Conservation (phyloP, 257 asterid genomes). For the Linaria vulgaris region DNA sequence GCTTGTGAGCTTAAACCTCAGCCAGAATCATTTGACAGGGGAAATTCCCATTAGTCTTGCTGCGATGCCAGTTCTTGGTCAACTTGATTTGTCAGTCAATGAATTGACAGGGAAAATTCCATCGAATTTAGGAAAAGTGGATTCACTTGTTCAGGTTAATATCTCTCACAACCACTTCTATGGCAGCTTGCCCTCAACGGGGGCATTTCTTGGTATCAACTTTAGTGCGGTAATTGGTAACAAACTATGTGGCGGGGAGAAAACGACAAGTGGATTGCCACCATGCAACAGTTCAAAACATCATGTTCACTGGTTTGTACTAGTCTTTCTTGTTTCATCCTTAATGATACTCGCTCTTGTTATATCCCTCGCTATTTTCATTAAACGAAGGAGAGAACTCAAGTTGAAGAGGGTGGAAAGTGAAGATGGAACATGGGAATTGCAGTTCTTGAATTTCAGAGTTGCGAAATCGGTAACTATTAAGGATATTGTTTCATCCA, state of each 20-base stretch:
- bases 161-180: conserved; percentile 65
- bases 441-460: conserved; percentile 46
- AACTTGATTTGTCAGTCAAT: conserved; percentile 69
- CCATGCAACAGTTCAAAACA: conserved; percentile 43
- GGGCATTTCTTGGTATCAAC: conserved; percentile 69
- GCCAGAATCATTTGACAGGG: conserved; percentile 57
- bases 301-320: conserved; percentile 51
- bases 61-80: conserved; percentile 72
- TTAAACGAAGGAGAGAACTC: conserved; percentile 22
- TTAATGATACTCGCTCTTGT: conserved; percentile 33
- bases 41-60: conserved; percentile 58
- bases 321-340: conserved; percentile 42
- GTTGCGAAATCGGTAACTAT: conserved; percentile 38
- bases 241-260: conserved; percentile 54
- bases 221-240: conserved; percentile 58
- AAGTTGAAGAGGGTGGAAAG: conserved; percentile 41
- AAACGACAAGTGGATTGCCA: conserved; percentile 45
- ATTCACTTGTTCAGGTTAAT: conserved; percentile 70
- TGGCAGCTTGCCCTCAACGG: conserved; percentile 66
- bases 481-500: conserved; percentile 46
- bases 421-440: conserved; percentile 62
- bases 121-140: conserved; percentile 48
- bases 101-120: conserved; percentile 63
- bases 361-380: conserved; percentile 22
- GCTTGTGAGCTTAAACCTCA: conserved; percentile 70